Percentiles rank a stretch among this genome's conserved stretches.
phyloP scores from a whole-genome alignment of 1,139 yeast genomes.

The Protomyces macrosporus region DNA sequence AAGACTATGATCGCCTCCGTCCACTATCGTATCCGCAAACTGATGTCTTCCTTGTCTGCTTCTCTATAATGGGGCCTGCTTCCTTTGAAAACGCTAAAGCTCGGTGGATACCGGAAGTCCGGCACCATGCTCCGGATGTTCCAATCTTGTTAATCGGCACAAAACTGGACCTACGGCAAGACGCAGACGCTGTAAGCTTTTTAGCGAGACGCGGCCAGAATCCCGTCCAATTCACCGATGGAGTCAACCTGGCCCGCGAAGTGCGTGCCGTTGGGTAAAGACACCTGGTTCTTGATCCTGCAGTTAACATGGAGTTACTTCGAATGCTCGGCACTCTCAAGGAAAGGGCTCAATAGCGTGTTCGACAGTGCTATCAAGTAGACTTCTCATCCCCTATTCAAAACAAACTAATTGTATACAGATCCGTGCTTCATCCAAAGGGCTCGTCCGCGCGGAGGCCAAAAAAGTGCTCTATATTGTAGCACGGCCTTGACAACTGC shows the following conservation, averaged over 20 bases:
- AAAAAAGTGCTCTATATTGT: constrained; percentile 38
- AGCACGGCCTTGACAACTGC: no score
- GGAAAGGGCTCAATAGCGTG: constrained; percentile 62
- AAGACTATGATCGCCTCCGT: constrained; percentile 84
- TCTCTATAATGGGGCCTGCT: constrained; percentile 76
- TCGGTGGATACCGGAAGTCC: constrained; percentile 78
- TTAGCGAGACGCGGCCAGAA: constrained; percentile 57
- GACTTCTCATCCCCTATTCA: constrained; percentile 35
- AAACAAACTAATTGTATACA: neutral
- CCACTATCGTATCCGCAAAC: constrained; percentile 92
- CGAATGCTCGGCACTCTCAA: constrained; percentile 93
- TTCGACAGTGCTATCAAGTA: constrained; percentile 75
- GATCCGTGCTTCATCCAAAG: constrained; percentile 23
- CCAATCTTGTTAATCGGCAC: constrained; percentile 80
- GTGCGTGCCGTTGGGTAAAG: constrained; percentile 56
- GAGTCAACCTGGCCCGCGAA: constrained; percentile 61
- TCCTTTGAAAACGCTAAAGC: constrained; percentile 65
- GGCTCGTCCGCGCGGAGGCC: constrained; percentile 36
- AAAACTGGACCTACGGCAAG: constrained; percentile 77
- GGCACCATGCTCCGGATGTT: constrained; percentile 78
- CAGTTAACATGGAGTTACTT: constrained; percentile 44
- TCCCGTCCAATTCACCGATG: constrained; percentile 64
- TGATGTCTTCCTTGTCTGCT: constrained; percentile 80
- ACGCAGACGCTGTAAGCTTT: constrained; percentile 67
- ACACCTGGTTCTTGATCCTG: neutral